Evolutionary conservation across 148 eudicot species (phyloP), one percentile per base, ranked within the genome.

Genomic region (Euryodendron excelsum): DNA sequence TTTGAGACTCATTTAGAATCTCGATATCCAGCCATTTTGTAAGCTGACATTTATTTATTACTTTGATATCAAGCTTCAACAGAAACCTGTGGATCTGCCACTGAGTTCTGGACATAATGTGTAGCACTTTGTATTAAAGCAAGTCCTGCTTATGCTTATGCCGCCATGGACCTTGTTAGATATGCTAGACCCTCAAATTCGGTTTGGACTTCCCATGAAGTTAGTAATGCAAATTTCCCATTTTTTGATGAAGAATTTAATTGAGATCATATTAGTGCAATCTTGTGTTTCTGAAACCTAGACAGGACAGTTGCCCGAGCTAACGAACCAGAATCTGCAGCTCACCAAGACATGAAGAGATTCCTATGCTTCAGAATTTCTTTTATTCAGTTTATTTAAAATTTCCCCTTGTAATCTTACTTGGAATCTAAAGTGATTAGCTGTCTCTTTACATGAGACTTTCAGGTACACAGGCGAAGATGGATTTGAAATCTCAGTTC

Each of bases 401-500:
- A 31, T 17, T 18, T 17, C 69, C 70, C 70, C 23, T 34, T 18
- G 47, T 5, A 36, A 34, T 34, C 45, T 5, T 44, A 18, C 33
- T 44, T n/a, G 30, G 58, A 61, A 61, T 33, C 30, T 6, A 17
- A 34, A 55, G 21, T 53, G 23, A 60, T 80, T 66, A 14, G 50
- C 74, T 73, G 21, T 60, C 27, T 17, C 36, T 77, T 74, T 80
- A n/a, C 50, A 30, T 59, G 78, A 39, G 36, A 15, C 53, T 81
- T 79, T 55, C 90, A 96, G 99, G 86, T 96, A 96, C 80, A 96
- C 99, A 1, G 99, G 99, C 70, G 99, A 96, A 88, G 99, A 96
- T 74, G 99, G 99, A 60, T 96, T 96, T 64, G 99, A 96, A 86
- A 96, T 96, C 27, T 96, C 99, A 11, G 92, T 96, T 72, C 99